Evolutionary conservation across 176 grass and related monocot genomes (phyloP), one percentile per base, ranked within the genome.

Genomic region (Cocos nucifera): DNA sequence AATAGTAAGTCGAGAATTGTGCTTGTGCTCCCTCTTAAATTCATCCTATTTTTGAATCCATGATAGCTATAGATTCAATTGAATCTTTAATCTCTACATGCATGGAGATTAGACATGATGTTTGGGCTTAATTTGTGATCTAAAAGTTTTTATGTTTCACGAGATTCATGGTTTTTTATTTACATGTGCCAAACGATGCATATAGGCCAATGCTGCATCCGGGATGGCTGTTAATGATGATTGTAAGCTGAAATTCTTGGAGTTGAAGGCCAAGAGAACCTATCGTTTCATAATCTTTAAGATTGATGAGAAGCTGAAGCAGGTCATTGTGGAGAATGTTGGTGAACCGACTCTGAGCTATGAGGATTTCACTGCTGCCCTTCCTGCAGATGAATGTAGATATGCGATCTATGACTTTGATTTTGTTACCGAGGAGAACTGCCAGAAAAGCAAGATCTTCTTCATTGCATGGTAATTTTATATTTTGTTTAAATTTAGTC

Each of bases 391-490:
- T 29, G 58, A 60, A 27, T 60, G 58, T 15, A 32, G 58, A 60
- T 60, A 60, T 60, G 58, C 58, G 5, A 32, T 60, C 17, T 60
- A 60, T 60, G 58, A 60, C 58, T 60, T 60, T 60, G 58, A 60
- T 60, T 60, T 60, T 60, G 58, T 60, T 6, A 60, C 58, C 5
- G 58, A 60, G 28, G 58, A 60, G 58, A 60, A 60, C 28, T 26
- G 22, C 58, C 58, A 60, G 24, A 60, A 60, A 17, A 60, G 58
- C 58, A 32, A 29, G 58, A 60, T 60, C 23, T 60, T 60, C 58
- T 60, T 60, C 58, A 60, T 60, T 60, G 58, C 58, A 30, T 60
- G 58, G 58, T 60, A 32, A 30, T 60, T 1, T 15, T 60, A 25
- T 60, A 16, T n/a, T 30, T 30, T 9, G 17, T 32, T 17, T 17